These are phyloP conservation scores for Aspergillus bertholletiae DNA, from an alignment of 495 filamentous ascomycete genomes.

Conservation along the genomic window DNA sequence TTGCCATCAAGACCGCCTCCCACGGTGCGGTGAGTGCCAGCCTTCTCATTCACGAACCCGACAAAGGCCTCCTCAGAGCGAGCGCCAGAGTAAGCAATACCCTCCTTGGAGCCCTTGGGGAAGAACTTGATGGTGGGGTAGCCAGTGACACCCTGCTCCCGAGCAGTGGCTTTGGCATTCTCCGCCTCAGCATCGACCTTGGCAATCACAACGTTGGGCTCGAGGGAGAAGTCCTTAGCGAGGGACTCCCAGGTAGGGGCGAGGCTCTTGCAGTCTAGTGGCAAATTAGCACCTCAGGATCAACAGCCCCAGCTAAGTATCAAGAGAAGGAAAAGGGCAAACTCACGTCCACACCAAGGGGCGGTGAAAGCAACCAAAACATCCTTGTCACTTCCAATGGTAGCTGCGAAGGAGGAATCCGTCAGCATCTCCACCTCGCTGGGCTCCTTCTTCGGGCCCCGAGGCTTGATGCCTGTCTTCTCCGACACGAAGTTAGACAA, in stretches of 20 bases:
- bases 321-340: background rate
- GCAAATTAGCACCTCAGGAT: too few relatives aligned
- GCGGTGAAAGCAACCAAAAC: constrained; percentile 95
- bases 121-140: constrained; percentile 99
- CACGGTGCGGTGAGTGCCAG: constrained; percentile 78
- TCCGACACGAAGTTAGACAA: constrained; percentile 76
- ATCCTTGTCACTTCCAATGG: constrained; percentile 80
- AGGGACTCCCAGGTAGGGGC: constrained; percentile 88
- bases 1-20: constrained; percentile 77
- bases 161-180: constrained; percentile 71
- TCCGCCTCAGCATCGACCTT: constrained; percentile 93
- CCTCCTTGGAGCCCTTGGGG: constrained; percentile 76
- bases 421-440: constrained; percentile 78
- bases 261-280: constrained; percentile 96
- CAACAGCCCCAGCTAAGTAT: too few relatives aligned
- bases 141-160: constrained; percentile 72
- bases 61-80: constrained; percentile 76
- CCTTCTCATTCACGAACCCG: constrained; percentile 80
- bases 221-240: constrained; percentile 75
- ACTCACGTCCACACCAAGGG: constrained; percentile 96
- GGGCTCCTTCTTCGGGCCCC: constrained; percentile 64
- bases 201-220: constrained; percentile 76
- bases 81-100: constrained; percentile 69
- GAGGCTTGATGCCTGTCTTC: constrained; percentile 81
- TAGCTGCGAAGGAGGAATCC: constrained; percentile 71